Conservation (phyloP, 345 rosid species). For the Tarenaya hassleriana region DNA sequence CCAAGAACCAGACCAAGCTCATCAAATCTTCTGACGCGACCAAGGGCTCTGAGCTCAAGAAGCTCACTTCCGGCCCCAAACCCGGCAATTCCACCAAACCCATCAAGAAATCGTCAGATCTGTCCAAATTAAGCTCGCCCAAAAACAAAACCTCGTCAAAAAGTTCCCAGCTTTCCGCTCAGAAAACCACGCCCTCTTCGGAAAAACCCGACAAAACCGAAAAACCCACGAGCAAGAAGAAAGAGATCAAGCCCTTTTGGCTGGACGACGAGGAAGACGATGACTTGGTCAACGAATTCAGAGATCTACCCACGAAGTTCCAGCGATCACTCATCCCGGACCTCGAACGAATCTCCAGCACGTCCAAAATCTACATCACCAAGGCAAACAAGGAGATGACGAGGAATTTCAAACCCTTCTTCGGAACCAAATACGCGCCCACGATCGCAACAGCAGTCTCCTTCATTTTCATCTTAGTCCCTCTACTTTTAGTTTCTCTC, state of each 20-base stretch:
- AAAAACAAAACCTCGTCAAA: slow-evolving; percentile 36
- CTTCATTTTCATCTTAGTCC: slow-evolving; percentile 60
- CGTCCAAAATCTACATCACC: slow-evolving; percentile 65
- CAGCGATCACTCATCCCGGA: slow-evolving; percentile 72
- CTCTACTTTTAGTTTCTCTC: slow-evolving; percentile 72
- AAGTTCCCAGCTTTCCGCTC: slow-evolving; percentile 22
- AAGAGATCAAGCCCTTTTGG: slow-evolving; percentile 41
- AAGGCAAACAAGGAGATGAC: slow-evolving; percentile 80
- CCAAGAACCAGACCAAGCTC: slow-evolving; percentile 50
- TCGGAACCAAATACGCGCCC: slow-evolving; percentile 73
- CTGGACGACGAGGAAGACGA: slow-evolving; percentile 52
- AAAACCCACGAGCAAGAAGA: slow-evolving; percentile 27
- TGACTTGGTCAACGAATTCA: slow-evolving; percentile 60
- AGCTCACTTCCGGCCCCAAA: slow-evolving; percentile 39
- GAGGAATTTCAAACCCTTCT: slow-evolving; percentile 67
- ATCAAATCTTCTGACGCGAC: too few relatives aligned
- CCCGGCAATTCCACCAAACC: slow-evolving; percentile 37
- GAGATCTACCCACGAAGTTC: slow-evolving; percentile 69
- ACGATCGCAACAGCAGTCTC: slow-evolving; percentile 61
- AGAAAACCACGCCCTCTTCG: slow-evolving; percentile 25
- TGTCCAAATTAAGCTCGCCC: slow-evolving; percentile 38
- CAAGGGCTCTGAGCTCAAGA: slow-evolving; percentile 38
- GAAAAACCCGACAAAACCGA: slow-evolving; percentile 23
- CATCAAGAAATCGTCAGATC: slow-evolving; percentile 46
- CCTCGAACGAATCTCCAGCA: slow-evolving; percentile 66